Percentiles rank a stretch among this genome's conserved stretches.
Conservation (phyloP, 345 rosid species). For the Raphanus raphanistrum region DNA sequence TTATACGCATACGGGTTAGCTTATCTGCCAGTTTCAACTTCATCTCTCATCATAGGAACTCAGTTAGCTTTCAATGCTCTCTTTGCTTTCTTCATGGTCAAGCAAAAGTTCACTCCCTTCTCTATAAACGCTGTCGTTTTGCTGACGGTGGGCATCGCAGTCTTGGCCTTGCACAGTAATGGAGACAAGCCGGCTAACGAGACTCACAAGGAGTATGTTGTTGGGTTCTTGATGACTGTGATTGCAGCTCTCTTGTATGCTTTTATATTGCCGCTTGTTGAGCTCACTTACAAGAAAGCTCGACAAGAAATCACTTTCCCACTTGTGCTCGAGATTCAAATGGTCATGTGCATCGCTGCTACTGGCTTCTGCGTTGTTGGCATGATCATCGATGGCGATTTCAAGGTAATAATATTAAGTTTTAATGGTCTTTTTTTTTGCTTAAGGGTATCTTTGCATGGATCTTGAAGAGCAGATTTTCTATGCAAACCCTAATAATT, state of each 20-base stretch:
- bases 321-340: conserved; percentile 69
- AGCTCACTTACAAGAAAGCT: conserved; percentile 43
- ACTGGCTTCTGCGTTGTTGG: conserved; percentile 57
- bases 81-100: conserved; percentile 72
- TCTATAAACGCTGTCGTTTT: conserved; percentile 35
- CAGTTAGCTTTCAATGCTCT: conserved; percentile 72
- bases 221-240: conserved; percentile 63
- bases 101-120: conserved; percentile 56
- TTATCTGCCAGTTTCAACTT: conserved; percentile 71
- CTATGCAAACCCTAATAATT: neutral
- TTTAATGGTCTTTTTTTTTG: neutral
- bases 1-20: conserved; percentile 66
- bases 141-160: conserved; percentile 51
- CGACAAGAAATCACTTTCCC: conserved; percentile 53
- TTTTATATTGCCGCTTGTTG: conserved; percentile 49
- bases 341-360: conserved; percentile 59
- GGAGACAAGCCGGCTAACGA: conserved; percentile 55
- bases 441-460: neutral
- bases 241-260: conserved; percentile 60
- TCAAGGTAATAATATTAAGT: conserved; percentile 43
- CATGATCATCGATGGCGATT: conserved; percentile 59
- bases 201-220: conserved; percentile 40
- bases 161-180: conserved; percentile 52
- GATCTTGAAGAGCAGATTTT: neutral
- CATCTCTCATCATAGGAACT: conserved; percentile 56